Base-by-base conservation (phyloP, 208 protist species). In the Leishmania martiniquensis region DNA sequence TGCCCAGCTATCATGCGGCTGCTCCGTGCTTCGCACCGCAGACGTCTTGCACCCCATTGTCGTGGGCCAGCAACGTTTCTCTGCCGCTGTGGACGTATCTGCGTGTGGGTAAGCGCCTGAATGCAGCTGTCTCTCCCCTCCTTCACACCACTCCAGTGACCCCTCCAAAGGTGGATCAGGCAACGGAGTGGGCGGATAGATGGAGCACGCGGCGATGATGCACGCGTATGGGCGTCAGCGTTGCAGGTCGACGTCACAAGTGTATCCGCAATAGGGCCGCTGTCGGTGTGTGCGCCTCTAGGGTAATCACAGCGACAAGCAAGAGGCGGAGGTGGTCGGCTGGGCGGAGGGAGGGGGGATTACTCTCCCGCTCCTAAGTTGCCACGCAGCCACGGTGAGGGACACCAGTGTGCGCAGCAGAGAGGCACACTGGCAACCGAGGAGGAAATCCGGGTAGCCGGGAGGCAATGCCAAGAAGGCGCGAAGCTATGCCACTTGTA, bases 11-110 rank as follows among this genome's bases (percentile, higher is more conserved):
- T 67, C 73, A 22, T 47, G 68, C 32, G 49, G n/a, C 22, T 25
- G 25, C 22, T 62, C 73, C 37, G 57, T 75, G 57, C 49, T 44
- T 6, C 78, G 62, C 20, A 71, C 75, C 4, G 60, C 71, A 34
- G 85, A 86, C 1, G 79, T 37, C 32, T 77, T 77, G 77, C 82
- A 89, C 15, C 85, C 82, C 85, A 87, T 89, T 59, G 9, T 57
- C 25, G 37, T 34, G 47, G 1, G 22, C 20, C 65, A 0, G 17
- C 1, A 34, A 13, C 65, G 15, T 17, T 69, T 51, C 9, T 45
- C 12, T 47, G 1, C 22, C 29, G 15, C 20, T 13, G 17, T n/a
- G 20, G 9, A 29, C 15, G 37, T 25, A 2, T 29, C 2, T 47
- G 17, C 39, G 37, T 25, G 10, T 69, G 37, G 3, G 42, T 12